Conservation (phyloP, 2,329 filamentous ascomycete species). For the Colletotrichum sp. region DNA sequence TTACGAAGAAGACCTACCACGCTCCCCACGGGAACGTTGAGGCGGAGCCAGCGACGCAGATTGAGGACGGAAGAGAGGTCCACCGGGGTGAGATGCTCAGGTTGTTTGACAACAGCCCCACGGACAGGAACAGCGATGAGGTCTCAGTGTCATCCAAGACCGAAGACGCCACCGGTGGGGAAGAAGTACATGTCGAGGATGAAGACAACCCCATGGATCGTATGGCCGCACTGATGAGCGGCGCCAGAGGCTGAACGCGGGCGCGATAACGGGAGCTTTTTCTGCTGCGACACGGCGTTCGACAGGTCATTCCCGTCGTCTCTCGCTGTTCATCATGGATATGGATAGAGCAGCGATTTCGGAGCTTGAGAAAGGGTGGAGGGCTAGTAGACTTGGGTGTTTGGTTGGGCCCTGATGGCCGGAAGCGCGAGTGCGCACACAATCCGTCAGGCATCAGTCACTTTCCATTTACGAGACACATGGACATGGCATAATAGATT, state of each 20-base stretch:
- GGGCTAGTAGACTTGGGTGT: background rate
- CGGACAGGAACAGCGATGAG: background rate
- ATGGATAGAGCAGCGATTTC: background rate
- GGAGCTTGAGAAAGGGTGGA: background rate
- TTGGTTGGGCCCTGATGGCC: background rate
- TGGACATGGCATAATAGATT: background rate
- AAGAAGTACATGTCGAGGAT: slow-evolving; percentile 13
- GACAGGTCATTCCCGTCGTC: slow-evolving; percentile 5
- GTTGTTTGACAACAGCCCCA: slow-evolving; percentile 12
- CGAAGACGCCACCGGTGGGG: background rate
- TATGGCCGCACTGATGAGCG: slow-evolving; percentile 7
- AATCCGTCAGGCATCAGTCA: background rate
- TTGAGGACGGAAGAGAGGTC: slow-evolving; percentile 21
- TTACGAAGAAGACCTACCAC: background rate
- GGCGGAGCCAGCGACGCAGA: slow-evolving; percentile 3
- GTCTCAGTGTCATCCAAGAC: slow-evolving; percentile 1
- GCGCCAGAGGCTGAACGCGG: background rate
- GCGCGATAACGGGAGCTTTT: slow-evolving; percentile 1
- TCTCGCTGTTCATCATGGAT: background rate
- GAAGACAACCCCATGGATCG: slow-evolving; percentile 16
- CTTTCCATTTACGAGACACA: background rate
- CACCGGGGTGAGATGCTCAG: slow-evolving; percentile 21
- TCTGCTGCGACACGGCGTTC: slow-evolving; percentile 18
- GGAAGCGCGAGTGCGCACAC: background rate
- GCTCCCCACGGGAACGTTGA: background rate